Conservation (phyloP, 352 stramenopile species). For the Globisporangium lucens region DNA sequence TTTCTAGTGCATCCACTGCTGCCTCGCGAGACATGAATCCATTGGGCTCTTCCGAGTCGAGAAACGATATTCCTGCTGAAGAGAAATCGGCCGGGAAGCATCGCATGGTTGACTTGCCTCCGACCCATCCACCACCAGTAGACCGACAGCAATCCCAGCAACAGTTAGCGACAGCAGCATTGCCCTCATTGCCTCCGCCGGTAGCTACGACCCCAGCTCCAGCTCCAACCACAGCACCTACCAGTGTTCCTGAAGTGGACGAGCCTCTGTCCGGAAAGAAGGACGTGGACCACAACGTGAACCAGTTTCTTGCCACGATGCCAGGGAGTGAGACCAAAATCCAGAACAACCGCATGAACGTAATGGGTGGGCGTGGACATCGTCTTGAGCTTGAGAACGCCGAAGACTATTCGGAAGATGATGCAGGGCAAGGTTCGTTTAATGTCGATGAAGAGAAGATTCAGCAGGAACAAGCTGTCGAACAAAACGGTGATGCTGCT, state of each 20-base stretch:
- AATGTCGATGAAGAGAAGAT: slow-evolving; percentile 11
- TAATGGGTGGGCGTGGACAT: slow-evolving; percentile 90
- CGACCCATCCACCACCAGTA: slow-evolving; percentile 10
- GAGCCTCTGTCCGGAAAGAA: slow-evolving; percentile 60
- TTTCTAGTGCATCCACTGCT: slow-evolving; percentile 13
- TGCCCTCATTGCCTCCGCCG: slow-evolving; percentile 2
- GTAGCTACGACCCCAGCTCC: background rate
- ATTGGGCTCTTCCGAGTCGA: slow-evolving; percentile 9
- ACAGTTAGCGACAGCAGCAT: background rate
- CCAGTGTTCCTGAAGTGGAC: slow-evolving; percentile 27
- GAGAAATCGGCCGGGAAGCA: slow-evolving; percentile 52
- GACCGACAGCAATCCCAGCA: slow-evolving; percentile 11
- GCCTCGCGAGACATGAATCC: slow-evolving; percentile 11
- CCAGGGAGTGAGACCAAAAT: slow-evolving; percentile 90
- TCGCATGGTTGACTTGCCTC: slow-evolving; percentile 33
- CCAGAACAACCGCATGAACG: slow-evolving; percentile 87
- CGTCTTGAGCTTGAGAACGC: slow-evolving; percentile 78
- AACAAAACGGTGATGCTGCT: background rate
- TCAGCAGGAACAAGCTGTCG: background rate
- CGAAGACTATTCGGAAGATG: slow-evolving; percentile 35
- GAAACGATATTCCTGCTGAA: slow-evolving; percentile 28
- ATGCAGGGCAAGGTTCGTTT: slow-evolving; percentile 18
- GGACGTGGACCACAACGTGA: slow-evolving; percentile 48
- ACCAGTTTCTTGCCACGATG: slow-evolving; percentile 80
- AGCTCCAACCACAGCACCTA: background rate